Evolutionary conservation across 495 filamentous ascomycete species (phyloP).

Genomic region (Podospora tetraspora): DNA sequence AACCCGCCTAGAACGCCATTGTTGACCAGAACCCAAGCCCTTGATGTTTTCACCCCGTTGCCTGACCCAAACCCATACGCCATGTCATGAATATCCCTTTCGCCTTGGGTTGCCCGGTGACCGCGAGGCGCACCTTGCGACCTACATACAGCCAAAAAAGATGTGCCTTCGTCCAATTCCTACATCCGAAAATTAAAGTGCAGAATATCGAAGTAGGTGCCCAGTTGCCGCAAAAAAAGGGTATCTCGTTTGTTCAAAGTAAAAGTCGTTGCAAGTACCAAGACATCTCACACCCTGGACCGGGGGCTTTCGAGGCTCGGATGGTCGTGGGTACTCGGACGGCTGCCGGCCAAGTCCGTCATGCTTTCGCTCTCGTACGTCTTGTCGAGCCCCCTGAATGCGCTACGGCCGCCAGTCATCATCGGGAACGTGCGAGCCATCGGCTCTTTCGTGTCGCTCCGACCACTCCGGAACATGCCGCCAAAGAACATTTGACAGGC

Average conservation of each 20-base stretch:
- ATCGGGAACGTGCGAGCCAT: constrained; percentile 23
- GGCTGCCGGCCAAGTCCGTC: constrained; percentile 37
- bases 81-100: background rate
- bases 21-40: background rate
- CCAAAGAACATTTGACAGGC: constrained; percentile 37
- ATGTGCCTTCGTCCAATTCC: background rate
- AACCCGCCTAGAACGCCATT: background rate
- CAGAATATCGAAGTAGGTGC: background rate
- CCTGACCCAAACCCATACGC: background rate
- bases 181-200: background rate
- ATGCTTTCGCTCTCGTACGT: constrained; percentile 39
- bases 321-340: constrained; percentile 17
- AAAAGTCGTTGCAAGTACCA: background rate
- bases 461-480: background rate
- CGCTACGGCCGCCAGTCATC: constrained; percentile 22
- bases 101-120: background rate
- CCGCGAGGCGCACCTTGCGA: no score
- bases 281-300: background rate
- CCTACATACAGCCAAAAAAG: background rate
- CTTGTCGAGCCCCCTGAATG: constrained; percentile 23
- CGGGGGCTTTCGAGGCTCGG: background rate
- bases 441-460: constrained; percentile 19
- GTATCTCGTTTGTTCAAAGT: background rate
- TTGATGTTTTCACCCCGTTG: background rate
- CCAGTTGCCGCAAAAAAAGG: background rate